phyloP scores from a whole-genome alignment of 2,329 filamentous ascomycete genomes.

The Diplodia scrobiculata region DNA sequence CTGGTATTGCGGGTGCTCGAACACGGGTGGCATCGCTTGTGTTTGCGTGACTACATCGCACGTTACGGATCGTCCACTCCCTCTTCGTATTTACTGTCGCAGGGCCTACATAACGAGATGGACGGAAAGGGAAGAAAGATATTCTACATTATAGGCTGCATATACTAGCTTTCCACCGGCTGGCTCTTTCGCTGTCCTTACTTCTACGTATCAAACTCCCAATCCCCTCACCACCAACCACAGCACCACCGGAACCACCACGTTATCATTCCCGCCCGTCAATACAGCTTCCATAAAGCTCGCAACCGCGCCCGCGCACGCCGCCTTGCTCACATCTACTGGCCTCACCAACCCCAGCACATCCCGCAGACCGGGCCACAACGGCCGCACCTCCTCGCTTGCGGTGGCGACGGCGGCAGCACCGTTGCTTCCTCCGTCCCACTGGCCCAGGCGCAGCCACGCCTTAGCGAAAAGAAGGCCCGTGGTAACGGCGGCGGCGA shows the following conservation, averaged over 20 bases:
- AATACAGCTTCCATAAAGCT: constrained; percentile 93
- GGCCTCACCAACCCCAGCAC: constrained; percentile 38
- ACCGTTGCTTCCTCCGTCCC: constrained; percentile 49
- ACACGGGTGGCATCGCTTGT: no score
- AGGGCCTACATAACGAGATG: background rate
- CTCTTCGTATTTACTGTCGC: no score
- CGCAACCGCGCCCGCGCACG: constrained; percentile 73
- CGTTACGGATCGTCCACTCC: no score
- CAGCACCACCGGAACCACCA: constrained; percentile 87
- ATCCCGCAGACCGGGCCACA: constrained; percentile 32
- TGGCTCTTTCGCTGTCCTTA: background rate
- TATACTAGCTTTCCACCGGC: background rate
- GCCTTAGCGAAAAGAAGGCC: constrained; percentile 70
- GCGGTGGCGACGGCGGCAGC: background rate
- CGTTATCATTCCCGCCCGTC: constrained; percentile 97
- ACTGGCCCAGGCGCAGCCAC: constrained; percentile 78
- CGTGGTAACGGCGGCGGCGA: constrained; percentile 73
- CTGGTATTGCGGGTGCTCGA: no score
- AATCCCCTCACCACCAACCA: constrained; percentile 89
- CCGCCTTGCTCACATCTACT: constrained; percentile 57
- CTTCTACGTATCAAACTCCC: constrained; percentile 46
- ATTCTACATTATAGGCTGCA: background rate
- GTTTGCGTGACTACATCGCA: no score
- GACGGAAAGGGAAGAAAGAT: background rate
- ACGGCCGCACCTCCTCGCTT: constrained; percentile 47